Evolutionary conservation across 768 basidiomycete genomes (phyloP), one percentile per base, ranked within the genome.

Genomic region (Hericium erinaceus): DNA sequence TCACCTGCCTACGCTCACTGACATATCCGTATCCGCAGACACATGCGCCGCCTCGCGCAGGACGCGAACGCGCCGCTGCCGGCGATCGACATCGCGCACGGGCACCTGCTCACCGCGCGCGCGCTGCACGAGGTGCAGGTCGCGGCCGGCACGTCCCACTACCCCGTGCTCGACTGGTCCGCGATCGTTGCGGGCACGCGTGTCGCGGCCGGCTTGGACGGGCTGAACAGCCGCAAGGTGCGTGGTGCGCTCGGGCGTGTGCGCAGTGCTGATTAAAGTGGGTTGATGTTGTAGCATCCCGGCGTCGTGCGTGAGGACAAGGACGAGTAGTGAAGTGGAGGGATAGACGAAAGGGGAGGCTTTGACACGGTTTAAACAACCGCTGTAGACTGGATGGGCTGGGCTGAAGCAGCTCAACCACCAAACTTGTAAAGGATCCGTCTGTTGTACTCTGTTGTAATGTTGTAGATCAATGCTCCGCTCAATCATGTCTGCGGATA

Each of bases 161-260:
- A 80, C 67, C 81, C 83, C 8, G 71, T 77, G 3, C 71, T 94
- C 18, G 93, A 95, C 65, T 95, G 92, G 91, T 88, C 85, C 60
- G 82, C 84, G 1, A 68, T 94, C 44, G 80, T 95, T 28, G 88
- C 87, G 3, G 91, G 90, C 3, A 77, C 83, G 41, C 77, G 92
- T 53, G 82, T 87, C 12, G 78, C 88, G 2, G 86, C 90, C 10
- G 92, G 91, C 1, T 69, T 88, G 55, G 72, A 79, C 55, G 70
- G 69, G 4, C 75, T 79, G 39, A 71, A 74, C 51, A 61, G 70
- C 48, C 66, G 57, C 58, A 67, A 70, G 64, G 75, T 70, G 54
- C 2, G 70, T 61, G 22, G 4, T 18, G 16, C 53, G 52, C 24
- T 33, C 8, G 28, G 28, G 28, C 28, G 28, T 33, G 28, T 33